Conservation (phyloP, 805 yeast species). For the Maudiozyma barnettii region DNA sequence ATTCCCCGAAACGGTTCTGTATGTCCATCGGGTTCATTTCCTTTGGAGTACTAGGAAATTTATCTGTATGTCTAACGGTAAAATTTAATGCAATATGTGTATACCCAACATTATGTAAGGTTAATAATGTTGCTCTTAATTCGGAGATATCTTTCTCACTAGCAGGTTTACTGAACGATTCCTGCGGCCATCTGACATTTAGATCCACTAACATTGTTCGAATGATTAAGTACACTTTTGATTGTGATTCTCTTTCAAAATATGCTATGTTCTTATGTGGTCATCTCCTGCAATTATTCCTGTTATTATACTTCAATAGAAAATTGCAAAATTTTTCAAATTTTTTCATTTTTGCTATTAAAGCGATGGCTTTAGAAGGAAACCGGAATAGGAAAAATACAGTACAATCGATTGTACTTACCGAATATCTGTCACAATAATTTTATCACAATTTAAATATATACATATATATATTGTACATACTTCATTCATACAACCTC, state of each 20-base stretch:
- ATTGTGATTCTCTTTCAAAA: too few species aligned
- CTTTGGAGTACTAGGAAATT: slow-evolving; percentile 38
- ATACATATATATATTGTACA: not conserved
- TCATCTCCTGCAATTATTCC: too few species aligned
- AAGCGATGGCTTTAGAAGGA: too few species aligned
- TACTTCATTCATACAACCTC: not conserved
- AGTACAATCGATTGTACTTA: too few species aligned
- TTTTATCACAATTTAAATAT: not conserved
- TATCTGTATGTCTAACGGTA: slow-evolving; percentile 40
- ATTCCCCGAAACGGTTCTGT: slow-evolving; percentile 18
- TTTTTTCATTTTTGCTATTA: too few species aligned
- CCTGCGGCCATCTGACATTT: slow-evolving; percentile 66
- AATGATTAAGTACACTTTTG: too few species aligned
- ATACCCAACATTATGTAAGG: slow-evolving; percentile 56
- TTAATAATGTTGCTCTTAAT: slow-evolving; percentile 42
- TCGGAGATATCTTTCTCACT: slow-evolving; percentile 34
- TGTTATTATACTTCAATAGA: too few species aligned
- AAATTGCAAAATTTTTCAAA: too few species aligned
- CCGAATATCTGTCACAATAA: too few species aligned
- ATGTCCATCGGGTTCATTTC: slow-evolving; percentile 38
- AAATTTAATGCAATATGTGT: slow-evolving; percentile 71
- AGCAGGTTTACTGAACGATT: slow-evolving; percentile 36
- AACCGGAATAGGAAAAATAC: too few species aligned
- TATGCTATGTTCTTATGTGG: too few species aligned
- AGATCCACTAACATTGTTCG: slow-evolving; percentile 42